Conservation (phyloP, 768 basidiomycete genomes). For the Termitomyces sp. region DNA sequence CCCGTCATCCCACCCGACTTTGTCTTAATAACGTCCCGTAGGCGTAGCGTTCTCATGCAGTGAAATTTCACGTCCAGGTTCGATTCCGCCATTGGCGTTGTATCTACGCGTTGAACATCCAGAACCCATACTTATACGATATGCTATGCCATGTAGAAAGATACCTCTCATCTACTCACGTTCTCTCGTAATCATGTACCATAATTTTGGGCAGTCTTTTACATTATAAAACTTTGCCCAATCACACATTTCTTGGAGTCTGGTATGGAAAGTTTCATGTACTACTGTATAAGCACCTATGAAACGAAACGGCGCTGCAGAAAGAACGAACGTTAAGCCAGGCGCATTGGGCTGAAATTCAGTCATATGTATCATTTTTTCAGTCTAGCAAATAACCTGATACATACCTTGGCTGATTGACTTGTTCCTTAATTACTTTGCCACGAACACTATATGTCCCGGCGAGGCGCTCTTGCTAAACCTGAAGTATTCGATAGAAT, state of each 20-base stretch:
- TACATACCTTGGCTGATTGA: no score
- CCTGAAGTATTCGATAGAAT: background rate
- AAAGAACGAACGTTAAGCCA: background rate
- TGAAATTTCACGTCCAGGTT: background rate
- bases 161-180: background rate
- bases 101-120: background rate
- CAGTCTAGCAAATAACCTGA: no score
- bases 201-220: background rate
- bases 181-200: background rate
- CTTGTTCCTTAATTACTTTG: no score
- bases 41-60: constrained; percentile 46
- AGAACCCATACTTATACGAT: no score
- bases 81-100: background rate
- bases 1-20: constrained; percentile 59
- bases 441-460: no score
- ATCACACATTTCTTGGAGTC: background rate
- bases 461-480: no score
- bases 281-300: background rate
- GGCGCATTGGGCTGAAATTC: no score
- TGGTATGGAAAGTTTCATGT: background rate
- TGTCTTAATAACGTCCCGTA: constrained; percentile 53
- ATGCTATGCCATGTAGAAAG: background rate
- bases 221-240: background rate
- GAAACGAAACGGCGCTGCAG: background rate
- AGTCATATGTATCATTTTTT: no score